Conservation (phyloP, 202 grass and related monocot species). For the Schoenoplectus triqueter region DNA sequence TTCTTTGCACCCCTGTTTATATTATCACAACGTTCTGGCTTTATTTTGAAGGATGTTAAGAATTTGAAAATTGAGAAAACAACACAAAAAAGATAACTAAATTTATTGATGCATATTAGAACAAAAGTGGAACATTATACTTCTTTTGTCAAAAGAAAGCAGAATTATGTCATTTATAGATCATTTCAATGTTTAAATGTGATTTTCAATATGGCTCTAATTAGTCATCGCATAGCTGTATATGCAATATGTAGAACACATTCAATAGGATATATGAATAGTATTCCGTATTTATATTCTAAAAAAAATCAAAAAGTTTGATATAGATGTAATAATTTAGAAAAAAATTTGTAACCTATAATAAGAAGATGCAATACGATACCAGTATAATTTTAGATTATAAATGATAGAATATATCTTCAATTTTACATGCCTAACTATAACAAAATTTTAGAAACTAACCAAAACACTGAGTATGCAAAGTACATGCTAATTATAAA, state of each 20-base stretch:
- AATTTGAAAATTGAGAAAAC: neutral
- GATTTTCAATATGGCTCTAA: neutral
- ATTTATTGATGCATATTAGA: too few species aligned
- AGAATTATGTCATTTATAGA: neutral
- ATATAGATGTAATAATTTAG: too few species aligned
- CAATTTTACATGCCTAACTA: neutral
- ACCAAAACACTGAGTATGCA: neutral
- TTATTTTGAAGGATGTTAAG: neutral
- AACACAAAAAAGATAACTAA: neutral
- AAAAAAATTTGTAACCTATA: neutral
- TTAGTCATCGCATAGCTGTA: neutral
- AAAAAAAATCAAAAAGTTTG: neutral
- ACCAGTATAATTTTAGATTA: neutral
- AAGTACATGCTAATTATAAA: too few species aligned
- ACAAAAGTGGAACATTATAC: neutral
- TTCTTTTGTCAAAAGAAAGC: conserved; percentile 1
- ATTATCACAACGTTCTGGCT: too few species aligned
- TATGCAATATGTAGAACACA: neutral
- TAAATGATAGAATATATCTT: neutral
- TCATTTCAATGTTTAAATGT: neutral
- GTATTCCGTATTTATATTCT: neutral
- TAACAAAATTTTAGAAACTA: neutral
- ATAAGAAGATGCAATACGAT: neutral
- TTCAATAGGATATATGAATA: neutral
- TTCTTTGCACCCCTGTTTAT: neutral